Evolutionary conservation across 257 asterid species (phyloP), one percentile per base, ranked within the genome.

Genomic region (Thymus quinquecostatus): DNA sequence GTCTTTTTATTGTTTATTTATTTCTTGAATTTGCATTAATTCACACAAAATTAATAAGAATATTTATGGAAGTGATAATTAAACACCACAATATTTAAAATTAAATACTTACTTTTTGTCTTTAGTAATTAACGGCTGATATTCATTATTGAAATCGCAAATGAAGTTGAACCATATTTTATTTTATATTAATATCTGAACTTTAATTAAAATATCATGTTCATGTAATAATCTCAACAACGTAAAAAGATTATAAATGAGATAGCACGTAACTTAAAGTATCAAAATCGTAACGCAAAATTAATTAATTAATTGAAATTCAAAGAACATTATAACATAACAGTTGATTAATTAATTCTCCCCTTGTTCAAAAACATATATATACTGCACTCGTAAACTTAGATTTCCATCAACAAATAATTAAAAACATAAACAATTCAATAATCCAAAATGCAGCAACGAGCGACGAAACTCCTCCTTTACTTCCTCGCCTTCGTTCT

Each of bases 401-500:
- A 9, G 2, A 3, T 21, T 33, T 33, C 21, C 55, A 12, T 51
- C 38, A 50, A 33, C 6, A 14, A 54, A 4, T 56, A 30, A 11
- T 5, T 21, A 47, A 12, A 8, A n/a, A 5, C 40, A 28, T 21
- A n/a, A 6, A 51, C 8, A 9, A 30, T 10, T 21, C 21, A 21
- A 21, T 44, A 11, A 64, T 56, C 49, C 50, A 45, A 66, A 74
- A 66, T 36, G 4, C 4, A 4, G 59, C 43, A 2, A 53, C 30
- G 53, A 44, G 48, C 54, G 48, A 69, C 69, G 76, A 76, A 76
- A 55, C 48, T 61, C 12, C 57, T 75, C 10, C 57, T 40, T 10
- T 43, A 38, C 47, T 45, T 77, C 40, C 54, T 75, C 43, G 70
- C 63, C 0, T 30, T 64, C 12, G 53, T 58, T 12, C 50, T 77